Conservation (phyloP, 768 basidiomycete species). For the Suillus subaureus region DNA sequence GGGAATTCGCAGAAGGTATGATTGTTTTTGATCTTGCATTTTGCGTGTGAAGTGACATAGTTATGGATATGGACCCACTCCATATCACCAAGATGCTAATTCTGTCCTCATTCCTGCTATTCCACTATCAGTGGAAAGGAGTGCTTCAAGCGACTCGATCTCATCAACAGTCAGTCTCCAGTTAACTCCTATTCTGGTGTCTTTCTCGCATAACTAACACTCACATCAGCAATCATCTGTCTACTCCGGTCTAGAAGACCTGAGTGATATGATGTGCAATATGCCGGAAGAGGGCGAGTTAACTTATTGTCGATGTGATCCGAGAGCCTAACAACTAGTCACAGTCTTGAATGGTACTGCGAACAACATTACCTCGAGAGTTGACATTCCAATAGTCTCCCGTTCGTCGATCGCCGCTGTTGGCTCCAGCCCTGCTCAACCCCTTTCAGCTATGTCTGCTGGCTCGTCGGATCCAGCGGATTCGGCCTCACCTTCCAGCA, state of each 20-base stretch:
- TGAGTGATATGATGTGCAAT: conserved; percentile 13
- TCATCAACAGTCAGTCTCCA: conserved; percentile 9
- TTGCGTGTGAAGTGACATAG: not conserved
- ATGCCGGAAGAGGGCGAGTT: conserved; percentile 12
- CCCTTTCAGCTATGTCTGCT: not conserved
- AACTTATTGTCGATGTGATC: not conserved
- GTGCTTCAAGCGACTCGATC: conserved; percentile 10
- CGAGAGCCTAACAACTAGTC: not conserved
- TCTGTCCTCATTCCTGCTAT: not conserved
- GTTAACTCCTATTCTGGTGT: not conserved
- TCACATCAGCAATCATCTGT: conserved; percentile 12
- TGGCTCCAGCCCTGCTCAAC: no score
- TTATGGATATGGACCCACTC: not conserved
- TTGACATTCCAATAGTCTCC: not conserved
- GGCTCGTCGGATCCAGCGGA: conserved; percentile 8
- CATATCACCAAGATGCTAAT: not conserved
- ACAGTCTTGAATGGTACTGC: not conserved
- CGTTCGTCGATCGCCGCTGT: not conserved
- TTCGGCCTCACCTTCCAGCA: conserved; percentile 15
- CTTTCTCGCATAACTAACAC: not conserved
- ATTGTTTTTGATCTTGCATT: not conserved
- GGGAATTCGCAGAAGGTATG: not conserved
- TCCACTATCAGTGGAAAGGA: not conserved
- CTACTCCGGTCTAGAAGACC: conserved; percentile 18
- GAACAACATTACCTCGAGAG: not conserved